Evolutionary conservation across 225 moss, liverwort and hornwort species (phyloP).

Genomic region (Sphagnum tenellum): DNA sequence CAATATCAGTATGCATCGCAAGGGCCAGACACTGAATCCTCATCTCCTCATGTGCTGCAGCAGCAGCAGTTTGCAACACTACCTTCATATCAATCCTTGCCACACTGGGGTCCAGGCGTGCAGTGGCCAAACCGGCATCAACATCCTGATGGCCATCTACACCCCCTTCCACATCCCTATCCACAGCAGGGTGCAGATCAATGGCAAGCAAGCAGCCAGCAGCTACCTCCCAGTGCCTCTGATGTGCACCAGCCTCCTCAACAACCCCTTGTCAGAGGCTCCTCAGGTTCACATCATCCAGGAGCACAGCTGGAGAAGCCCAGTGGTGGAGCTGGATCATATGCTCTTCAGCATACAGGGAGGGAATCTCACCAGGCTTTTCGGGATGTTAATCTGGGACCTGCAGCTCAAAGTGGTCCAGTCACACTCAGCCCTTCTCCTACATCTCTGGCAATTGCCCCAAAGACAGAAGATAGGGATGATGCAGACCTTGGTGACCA

Average conservation of each 20-base stretch:
- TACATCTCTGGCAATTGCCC: background rate
- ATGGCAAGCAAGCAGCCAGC: background rate
- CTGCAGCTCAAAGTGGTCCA: background rate
- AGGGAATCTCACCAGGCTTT: background rate
- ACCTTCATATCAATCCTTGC: too few relatives aligned
- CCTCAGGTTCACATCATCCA: background rate
- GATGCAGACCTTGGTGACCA: slow-evolving; percentile 1
- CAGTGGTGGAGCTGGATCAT: too few relatives aligned
- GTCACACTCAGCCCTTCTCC: background rate
- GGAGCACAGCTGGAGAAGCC: too few relatives aligned
- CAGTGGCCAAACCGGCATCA: too few relatives aligned
- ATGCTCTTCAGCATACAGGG: background rate
- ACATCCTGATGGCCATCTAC: too few relatives aligned
- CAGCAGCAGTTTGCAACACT: too few relatives aligned
- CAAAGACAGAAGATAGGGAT: slow-evolving; percentile 1
- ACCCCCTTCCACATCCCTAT: too few relatives aligned
- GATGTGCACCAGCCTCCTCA: background rate
- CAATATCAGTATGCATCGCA: too few relatives aligned
- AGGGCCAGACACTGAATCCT: too few relatives aligned
- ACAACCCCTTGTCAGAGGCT: background rate
- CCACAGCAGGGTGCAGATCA: background rate
- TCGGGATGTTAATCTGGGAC: background rate
- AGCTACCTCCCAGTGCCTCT: background rate
- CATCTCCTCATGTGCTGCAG: too few relatives aligned
- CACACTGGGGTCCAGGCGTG: too few relatives aligned